Evolutionary conservation across 768 basidiomycete genomes (phyloP), one percentile per base, ranked within the genome.

Genomic region (Leccinum subgranulosum): DNA sequence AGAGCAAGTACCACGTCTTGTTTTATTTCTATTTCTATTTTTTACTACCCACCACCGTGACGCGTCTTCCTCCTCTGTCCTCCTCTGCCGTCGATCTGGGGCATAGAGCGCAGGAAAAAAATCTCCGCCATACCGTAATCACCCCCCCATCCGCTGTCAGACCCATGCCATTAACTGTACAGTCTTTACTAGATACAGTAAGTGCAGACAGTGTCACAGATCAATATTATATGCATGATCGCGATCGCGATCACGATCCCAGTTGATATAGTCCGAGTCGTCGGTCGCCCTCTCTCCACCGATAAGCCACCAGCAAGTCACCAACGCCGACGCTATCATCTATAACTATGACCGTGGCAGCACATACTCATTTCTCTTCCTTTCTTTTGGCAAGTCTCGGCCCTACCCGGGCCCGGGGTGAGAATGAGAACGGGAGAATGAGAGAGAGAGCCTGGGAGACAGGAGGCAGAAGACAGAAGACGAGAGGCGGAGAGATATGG

Each of bases 61-160:
- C 4, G 8, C 10, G 10, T 19, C 11, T n/a, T 43, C 41, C 10
- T 43, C 10, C 41, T 43, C 41, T 43, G 19, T 19, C 41, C 41
- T 41, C 39, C 39, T 41, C 41, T 12, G 33, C 15, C 33, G 14
- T 6, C 12, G 31, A 34, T 34, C 33, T 34, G 11, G 68, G 70
- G 27, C 25, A 54, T 69, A 69, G 65, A 57, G 68, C 68, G 68
- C 59, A 67, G 58, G 65, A 66, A 68, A 33, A 11, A 66, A 36
- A 10, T 27, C 56, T 60, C 55, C 11, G 55, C 41, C n/a, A 51
- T 69, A 48, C 27, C 66, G 66, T 67, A 69, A 66, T 43, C 11
- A 14, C 31, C 17, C 9, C 17, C 6, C 34, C 19, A 25, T 49
- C 11, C 55, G 56, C 64, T 65, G 64, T 61, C 65, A 67, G 2